A percentile compares a stretch with the other conserved stretches of the same genome.
phyloP scores from a whole-genome alignment of 2,329 filamentous ascomycete species.

The Verticillium isaacii region DNA sequence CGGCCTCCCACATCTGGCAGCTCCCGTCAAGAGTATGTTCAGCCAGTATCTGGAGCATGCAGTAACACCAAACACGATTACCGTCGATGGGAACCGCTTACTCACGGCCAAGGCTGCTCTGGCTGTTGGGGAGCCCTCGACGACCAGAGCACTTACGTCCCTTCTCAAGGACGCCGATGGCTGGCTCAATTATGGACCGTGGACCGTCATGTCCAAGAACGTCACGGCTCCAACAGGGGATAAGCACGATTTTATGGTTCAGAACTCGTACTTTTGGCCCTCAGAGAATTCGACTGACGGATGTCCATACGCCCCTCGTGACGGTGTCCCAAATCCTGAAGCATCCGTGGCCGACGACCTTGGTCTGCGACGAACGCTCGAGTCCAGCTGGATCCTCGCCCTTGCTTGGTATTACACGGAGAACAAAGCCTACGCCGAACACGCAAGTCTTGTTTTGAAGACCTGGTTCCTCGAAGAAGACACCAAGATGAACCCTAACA shows the following conservation, averaged over 20 bases:
- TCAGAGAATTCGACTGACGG: slow-evolving; percentile 12
- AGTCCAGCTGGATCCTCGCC: slow-evolving; percentile 16
- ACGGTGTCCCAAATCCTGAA: slow-evolving; percentile 20
- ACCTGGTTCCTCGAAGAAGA: slow-evolving; percentile 19
- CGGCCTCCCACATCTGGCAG: too few species aligned
- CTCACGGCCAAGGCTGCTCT: neutral
- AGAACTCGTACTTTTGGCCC: slow-evolving; percentile 20
- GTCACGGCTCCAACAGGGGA: slow-evolving; percentile 13
- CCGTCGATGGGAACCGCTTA: neutral
- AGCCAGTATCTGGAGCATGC: too few species aligned
- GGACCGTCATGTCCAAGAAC: slow-evolving; percentile 18
- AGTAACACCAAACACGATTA: neutral
- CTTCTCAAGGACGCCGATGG: neutral
- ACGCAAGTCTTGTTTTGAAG: slow-evolving; percentile 17
- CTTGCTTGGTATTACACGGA: slow-evolving; percentile 23
- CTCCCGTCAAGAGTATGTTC: too few species aligned
- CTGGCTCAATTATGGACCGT: slow-evolving; percentile 19
- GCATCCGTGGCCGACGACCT: slow-evolving; percentile 14
- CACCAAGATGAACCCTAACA: slow-evolving; percentile 21
- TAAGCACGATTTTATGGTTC: slow-evolving; percentile 18
- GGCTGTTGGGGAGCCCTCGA: neutral
- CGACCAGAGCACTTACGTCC: neutral
- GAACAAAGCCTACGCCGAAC: slow-evolving; percentile 14
- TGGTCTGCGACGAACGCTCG: slow-evolving; percentile 17
- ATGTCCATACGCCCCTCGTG: slow-evolving; percentile 18